Evolutionary conservation across 257 asterid genomes (phyloP), one percentile per base, ranked within the genome.

Genomic region (Dorcoceras hygrometricum): DNA sequence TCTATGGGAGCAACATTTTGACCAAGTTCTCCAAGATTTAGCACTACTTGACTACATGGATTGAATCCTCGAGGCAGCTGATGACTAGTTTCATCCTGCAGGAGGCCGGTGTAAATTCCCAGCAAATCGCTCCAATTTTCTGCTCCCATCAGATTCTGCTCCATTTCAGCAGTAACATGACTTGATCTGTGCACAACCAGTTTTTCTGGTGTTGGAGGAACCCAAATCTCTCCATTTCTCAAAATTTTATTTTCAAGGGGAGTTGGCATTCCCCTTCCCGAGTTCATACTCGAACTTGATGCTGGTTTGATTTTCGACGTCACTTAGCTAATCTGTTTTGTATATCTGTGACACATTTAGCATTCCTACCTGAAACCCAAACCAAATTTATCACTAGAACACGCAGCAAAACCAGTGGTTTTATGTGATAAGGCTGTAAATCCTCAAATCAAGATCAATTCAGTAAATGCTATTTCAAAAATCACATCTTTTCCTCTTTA

Each of bases 141-240:
- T 58, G 23, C 62, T 51, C 58, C 79, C 8, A 6, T 27, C 69
- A 36, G 75, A 64, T 69, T 67, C 36, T 29, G 71, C 28, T 68
- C 70, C 29, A 58, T 65, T 23, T 78, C 79, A 46, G 76, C 51
- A 4, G 39, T 67, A 34, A 56, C 66, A 63, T 53, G 66, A 20
- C 16, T 66, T 23, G 76, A 66, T 67, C 65, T 36, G 46, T 71
- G 80, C 62, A 72, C 16, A 72, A 62, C 62, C 0, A 72, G 85
- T 76, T 75, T 88, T 58, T 71, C 82, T 1, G 86, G 81, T 36
- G 86, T 82, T 20, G 56, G 60, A 9, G 95, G 91, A 75, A 72
- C 62, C 88, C 89, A 78, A 23, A 50, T 25, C 63, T 78, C 76
- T 63, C 77, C 82, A 73, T 72, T 80, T 73, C 61, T 77, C 60